Percentiles rank a stretch among this genome's conserved stretches.
phyloP scores from a whole-genome alignment of 768 basidiomycete genomes.

The Termitomyces sp. region DNA sequence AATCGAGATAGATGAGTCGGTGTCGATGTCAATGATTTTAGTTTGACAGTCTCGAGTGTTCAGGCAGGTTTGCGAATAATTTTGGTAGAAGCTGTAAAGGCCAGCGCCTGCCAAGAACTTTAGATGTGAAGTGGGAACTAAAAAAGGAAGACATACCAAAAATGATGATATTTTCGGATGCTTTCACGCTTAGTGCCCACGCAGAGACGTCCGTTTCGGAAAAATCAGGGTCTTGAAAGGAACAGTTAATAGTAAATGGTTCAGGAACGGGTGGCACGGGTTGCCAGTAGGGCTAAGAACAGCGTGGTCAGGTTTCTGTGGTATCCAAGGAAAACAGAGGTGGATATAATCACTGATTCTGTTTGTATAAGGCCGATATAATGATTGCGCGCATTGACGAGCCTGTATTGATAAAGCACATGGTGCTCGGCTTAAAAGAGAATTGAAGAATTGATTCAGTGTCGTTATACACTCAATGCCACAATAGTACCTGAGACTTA shows the following conservation, averaged over 20 bases:
- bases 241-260: slow-evolving; percentile 40
- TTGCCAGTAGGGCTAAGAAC: slow-evolving; percentile 60
- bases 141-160: slow-evolving; percentile 23
- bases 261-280: slow-evolving; percentile 49
- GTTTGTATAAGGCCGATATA: slow-evolving; percentile 72
- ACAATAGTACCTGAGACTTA: background rate
- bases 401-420: slow-evolving; percentile 60
- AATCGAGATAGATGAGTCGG: slow-evolving; percentile 38
- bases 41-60: slow-evolving; percentile 37
- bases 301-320: background rate
- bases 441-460: background rate
- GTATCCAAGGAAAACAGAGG: background rate
- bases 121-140: background rate
- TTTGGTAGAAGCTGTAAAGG: slow-evolving; percentile 67
- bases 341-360: slow-evolving; percentile 42
- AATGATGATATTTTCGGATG: slow-evolving; percentile 26
- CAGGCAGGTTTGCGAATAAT: slow-evolving; percentile 35
- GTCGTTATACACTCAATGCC: background rate
- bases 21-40: slow-evolving; percentile 48
- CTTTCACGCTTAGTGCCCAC: slow-evolving; percentile 50
- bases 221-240: slow-evolving; percentile 49
- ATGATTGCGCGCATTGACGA: slow-evolving; percentile 57
- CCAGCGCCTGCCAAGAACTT: slow-evolving; percentile 15
- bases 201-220: slow-evolving; percentile 32
- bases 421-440: slow-evolving; percentile 56